These are phyloP conservation scores for Fraxinus velutina DNA, from an alignment of 305 asterid species.

Conservation along the genomic window DNA sequence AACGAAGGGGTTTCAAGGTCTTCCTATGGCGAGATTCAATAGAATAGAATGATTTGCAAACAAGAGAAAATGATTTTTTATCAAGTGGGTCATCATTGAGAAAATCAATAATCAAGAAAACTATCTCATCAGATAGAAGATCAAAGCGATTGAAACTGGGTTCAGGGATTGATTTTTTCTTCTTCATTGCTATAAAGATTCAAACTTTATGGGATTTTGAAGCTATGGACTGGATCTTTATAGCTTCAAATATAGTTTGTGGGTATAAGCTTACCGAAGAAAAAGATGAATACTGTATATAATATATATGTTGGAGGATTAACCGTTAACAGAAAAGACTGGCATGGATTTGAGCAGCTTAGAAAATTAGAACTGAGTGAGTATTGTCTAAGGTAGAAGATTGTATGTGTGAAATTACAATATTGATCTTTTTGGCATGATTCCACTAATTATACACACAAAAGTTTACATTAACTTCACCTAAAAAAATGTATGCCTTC, in stretches of 20 bases:
- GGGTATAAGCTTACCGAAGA: neutral
- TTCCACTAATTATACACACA: neutral
- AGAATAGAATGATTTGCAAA: slow-evolving; percentile 52
- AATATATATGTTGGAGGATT: neutral
- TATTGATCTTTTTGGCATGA: slow-evolving; percentile 17
- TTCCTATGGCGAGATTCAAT: slow-evolving; percentile 40
- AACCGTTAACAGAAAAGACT: slow-evolving; percentile 37
- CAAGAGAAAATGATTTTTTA: slow-evolving; percentile 61
- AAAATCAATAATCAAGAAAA: slow-evolving; percentile 58
- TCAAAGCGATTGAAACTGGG: slow-evolving; percentile 50
- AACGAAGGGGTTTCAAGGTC: slow-evolving; percentile 52
- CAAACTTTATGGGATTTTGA: neutral
- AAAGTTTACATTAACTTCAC: too few species aligned
- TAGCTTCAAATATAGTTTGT: neutral
- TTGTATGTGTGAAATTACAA: neutral
- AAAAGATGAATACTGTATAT: neutral
- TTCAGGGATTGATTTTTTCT: slow-evolving; percentile 26
- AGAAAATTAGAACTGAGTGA: neutral
- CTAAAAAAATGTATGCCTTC: too few species aligned
- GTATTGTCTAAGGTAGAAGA: slow-evolving; percentile 10
- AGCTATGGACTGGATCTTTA: slow-evolving; percentile 14
- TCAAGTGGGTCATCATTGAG: slow-evolving; percentile 60
- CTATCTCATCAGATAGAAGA: slow-evolving; percentile 61
- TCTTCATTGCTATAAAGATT: slow-evolving; percentile 34
- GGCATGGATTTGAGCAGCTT: slow-evolving; percentile 15